Percentiles rank a stretch among this genome's conserved stretches.
Conservation (phyloP, 768 basidiomycete genomes). For the Lactifluus subvellereus region DNA sequence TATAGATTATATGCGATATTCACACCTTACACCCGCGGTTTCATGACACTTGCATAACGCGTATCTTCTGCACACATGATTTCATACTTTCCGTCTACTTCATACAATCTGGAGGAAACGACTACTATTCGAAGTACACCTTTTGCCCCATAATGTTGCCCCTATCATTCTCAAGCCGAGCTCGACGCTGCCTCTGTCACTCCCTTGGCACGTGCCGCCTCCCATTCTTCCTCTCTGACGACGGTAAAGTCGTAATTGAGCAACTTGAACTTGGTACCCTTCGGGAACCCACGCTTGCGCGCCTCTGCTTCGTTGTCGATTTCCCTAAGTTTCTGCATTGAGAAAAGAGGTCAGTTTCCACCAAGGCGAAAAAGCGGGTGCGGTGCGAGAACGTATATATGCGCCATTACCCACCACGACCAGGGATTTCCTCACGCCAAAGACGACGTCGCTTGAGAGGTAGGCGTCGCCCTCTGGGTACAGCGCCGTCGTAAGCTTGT, state of each 20-base stretch:
- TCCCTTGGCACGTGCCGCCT: slow-evolving; percentile 26
- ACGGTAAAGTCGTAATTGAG: slow-evolving; percentile 44
- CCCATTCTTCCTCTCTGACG: slow-evolving; percentile 39
- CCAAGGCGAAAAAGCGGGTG: background rate
- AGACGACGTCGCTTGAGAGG: slow-evolving; percentile 66
- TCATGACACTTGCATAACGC: background rate
- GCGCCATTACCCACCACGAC: slow-evolving; percentile 51
- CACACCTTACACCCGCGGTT: background rate
- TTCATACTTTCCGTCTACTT: background rate
- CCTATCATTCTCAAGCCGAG: background rate
- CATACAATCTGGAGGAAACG: slow-evolving; percentile 12
- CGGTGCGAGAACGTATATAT: background rate
- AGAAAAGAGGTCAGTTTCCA: background rate
- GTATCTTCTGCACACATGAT: background rate
- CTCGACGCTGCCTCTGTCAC: background rate
- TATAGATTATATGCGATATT: background rate
- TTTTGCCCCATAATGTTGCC: background rate
- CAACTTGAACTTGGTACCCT: slow-evolving; percentile 43
- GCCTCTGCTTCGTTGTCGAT: slow-evolving; percentile 51
- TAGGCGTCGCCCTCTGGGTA: slow-evolving; percentile 69
- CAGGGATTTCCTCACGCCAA: slow-evolving; percentile 76
- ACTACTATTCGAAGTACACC: background rate
- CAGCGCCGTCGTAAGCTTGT: slow-evolving; percentile 65
- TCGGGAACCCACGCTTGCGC: slow-evolving; percentile 48
- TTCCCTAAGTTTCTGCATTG: slow-evolving; percentile 39